These are phyloP conservation scores for Lipomyces oligophaga DNA, from an alignment of 805 yeast species.

Conservation along the genomic window DNA sequence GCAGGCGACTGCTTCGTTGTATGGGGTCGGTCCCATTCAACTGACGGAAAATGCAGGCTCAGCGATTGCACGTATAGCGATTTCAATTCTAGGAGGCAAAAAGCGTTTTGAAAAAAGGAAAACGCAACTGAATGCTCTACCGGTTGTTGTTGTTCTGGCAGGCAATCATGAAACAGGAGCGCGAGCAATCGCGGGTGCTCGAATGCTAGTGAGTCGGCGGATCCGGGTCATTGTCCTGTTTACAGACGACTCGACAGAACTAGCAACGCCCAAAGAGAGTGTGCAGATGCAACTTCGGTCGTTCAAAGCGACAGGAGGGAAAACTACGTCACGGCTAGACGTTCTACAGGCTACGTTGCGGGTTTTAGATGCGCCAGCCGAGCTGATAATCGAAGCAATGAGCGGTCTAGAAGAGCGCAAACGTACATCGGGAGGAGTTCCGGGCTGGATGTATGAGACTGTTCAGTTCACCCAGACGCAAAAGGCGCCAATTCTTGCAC, in stretches of 20 bases:
- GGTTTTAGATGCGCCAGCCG: constrained; percentile 66
- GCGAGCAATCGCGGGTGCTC: constrained; percentile 71
- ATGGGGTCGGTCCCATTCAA: constrained; percentile 45
- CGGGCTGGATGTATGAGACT: constrained; percentile 38
- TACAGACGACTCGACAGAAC: constrained; percentile 20
- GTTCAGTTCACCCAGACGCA: constrained; percentile 65
- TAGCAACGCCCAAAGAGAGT: constrained; percentile 20
- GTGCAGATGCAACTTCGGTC: constrained; percentile 49
- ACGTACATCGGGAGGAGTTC: constrained; percentile 28
- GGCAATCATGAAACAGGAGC: constrained; percentile 65
- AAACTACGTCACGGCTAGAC: constrained; percentile 41
- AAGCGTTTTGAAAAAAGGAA: constrained; percentile 60
- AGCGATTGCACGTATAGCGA: constrained; percentile 57
- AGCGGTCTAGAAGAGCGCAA: constrained; percentile 70
- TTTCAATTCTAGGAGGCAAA: constrained; percentile 64
- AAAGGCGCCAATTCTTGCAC: constrained; percentile 51
- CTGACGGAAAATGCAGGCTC: constrained; percentile 66
- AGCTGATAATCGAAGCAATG: constrained; percentile 74
- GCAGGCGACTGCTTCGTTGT: constrained; percentile 52
- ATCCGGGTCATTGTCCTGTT: constrained; percentile 55
- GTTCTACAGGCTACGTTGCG: constrained; percentile 36
- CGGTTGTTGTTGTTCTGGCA: constrained; percentile 71
- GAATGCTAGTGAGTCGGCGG: constrained; percentile 72
- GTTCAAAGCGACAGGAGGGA: constrained; percentile 67
- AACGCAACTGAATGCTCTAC: constrained; percentile 77